These are phyloP conservation scores for Annulohypoxylon nitens DNA, from an alignment of 495 filamentous ascomycete species.

Conservation along the genomic window DNA sequence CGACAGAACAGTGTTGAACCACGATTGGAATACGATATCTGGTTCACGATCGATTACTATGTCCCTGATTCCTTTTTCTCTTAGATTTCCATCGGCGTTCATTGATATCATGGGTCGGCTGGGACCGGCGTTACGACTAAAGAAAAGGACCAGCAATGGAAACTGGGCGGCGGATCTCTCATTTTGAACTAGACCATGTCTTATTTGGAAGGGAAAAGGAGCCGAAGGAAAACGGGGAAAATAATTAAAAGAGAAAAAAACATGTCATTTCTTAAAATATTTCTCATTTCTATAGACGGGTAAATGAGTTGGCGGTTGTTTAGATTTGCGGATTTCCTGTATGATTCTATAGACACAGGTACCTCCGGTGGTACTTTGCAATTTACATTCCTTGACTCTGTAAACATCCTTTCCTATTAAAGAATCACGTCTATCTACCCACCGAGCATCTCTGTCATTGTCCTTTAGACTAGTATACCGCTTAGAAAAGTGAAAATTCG, in stretches of 20 bases:
- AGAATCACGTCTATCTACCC: background rate
- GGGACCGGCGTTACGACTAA: background rate
- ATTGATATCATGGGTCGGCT: background rate
- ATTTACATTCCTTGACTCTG: background rate
- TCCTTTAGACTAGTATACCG: background rate
- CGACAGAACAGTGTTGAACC: no score
- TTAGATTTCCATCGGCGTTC: background rate
- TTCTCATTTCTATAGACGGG: background rate
- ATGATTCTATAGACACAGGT: background rate
- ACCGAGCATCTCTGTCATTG: background rate
- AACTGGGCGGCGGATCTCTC: background rate
- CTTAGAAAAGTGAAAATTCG: background rate
- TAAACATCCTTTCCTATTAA: background rate
- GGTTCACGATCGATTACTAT: no score
- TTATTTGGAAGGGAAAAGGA: background rate
- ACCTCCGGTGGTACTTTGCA: background rate
- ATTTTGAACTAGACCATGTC: background rate
- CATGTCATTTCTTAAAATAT: background rate
- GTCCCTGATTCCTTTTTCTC: no score
- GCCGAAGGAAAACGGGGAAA: background rate
- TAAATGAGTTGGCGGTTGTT: background rate
- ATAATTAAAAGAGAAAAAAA: background rate
- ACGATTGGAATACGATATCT: no score
- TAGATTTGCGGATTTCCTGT: background rate
- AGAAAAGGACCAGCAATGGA: constrained; percentile 7